Conservation (phyloP, 83 land plant species). For the Thuja plicata region DNA sequence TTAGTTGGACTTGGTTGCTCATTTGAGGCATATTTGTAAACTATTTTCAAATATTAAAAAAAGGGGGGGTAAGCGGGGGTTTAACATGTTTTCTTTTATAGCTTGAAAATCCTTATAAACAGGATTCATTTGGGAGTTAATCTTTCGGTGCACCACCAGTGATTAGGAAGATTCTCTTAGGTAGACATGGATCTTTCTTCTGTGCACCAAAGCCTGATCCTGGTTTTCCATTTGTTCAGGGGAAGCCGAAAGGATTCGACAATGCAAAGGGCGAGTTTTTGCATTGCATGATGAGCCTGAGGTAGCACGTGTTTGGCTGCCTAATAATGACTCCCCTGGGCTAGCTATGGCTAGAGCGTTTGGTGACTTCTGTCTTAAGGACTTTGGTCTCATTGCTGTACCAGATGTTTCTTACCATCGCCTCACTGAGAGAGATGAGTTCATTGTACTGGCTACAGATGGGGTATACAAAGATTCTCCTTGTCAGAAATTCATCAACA, state of each 20-base stretch:
- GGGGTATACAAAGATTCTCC: constrained; percentile 46
- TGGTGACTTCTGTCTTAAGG: constrained; percentile 80
- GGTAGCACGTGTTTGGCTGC: constrained; percentile 84
- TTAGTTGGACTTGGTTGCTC: too few species aligned
- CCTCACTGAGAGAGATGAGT: constrained; percentile 62
- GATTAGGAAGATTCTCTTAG: constrained; percentile 3
- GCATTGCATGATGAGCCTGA: constrained; percentile 91
- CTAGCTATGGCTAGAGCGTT: constrained; percentile 93
- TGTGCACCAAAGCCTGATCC: neutral
- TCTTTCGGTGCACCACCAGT: neutral
- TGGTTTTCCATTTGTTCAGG: constrained; percentile 24
- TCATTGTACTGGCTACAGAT: constrained; percentile 77
- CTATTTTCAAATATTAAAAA: too few species aligned
- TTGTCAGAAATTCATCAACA: neutral
- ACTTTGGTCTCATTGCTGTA: constrained; percentile 70
- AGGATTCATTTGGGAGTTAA: neutral
- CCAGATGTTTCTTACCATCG: constrained; percentile 62
- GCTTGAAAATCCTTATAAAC: neutral
- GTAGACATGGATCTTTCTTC: neutral
- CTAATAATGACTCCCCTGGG: constrained; percentile 77
- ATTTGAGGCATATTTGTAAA: too few species aligned
- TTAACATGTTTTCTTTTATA: neutral
- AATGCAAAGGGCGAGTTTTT: constrained; percentile 82
- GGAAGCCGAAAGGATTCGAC: constrained; percentile 77
- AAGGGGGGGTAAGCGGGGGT: too few species aligned